Percentiles rank a stretch among this genome's conserved stretches.
phyloP scores from a whole-genome alignment of 305 asterid genomes.

The Solanum hybrid region DNA sequence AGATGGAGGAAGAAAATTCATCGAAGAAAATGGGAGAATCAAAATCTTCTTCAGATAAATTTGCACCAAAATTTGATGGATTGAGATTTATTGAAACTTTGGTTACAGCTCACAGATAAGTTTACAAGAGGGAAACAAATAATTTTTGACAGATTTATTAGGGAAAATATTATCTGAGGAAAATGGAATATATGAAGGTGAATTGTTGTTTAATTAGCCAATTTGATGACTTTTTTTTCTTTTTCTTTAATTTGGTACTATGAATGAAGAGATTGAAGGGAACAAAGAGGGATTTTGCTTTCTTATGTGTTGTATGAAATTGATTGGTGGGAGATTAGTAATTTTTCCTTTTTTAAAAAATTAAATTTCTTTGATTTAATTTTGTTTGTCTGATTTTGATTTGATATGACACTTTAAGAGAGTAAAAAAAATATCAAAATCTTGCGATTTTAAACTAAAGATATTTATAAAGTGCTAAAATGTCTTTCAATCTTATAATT shows the following conservation, averaged over 20 bases:
- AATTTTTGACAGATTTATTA: neutral
- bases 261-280: neutral
- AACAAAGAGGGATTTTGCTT: neutral
- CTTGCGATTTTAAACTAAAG: too few relatives aligned
- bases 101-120: conserved; percentile 20
- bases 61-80: conserved; percentile 22
- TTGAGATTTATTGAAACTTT: conserved; percentile 20
- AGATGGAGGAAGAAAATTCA: neutral
- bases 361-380: too few relatives aligned
- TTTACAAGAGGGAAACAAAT: neutral
- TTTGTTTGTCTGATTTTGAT: too few relatives aligned
- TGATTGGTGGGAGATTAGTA: neutral
- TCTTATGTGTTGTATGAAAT: neutral
- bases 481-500: too few relatives aligned
- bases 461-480: too few relatives aligned
- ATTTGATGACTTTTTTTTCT: neutral
- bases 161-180: neutral
- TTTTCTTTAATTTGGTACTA: too few relatives aligned
- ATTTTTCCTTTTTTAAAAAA: too few relatives aligned
- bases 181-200: neutral
- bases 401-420: too few relatives aligned
- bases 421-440: too few relatives aligned
- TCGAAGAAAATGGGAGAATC: neutral
- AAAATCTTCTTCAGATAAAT: conserved; percentile 10
- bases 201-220: neutral